These are phyloP conservation scores for Plasmodium yoelii DNA, from an alignment of 169 alveolate species.

Conservation along the genomic window DNA sequence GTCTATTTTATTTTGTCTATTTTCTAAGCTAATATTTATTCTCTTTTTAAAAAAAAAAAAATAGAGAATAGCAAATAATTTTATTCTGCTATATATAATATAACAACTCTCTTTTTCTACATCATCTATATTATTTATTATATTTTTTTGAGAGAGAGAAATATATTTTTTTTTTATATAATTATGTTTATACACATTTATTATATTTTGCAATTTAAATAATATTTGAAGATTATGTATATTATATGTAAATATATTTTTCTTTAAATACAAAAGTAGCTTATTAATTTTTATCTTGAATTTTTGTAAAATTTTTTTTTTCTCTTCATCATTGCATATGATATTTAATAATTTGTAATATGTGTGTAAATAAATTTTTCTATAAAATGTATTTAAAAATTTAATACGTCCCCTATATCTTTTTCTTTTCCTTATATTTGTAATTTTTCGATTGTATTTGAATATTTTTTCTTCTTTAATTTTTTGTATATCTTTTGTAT, in stretches of 20 bases:
- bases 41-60: not conserved
- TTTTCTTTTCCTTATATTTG: too few species aligned
- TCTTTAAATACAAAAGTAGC: not conserved
- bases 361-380: not conserved
- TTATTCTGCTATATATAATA: too few species aligned
- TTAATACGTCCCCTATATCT: not conserved
- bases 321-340: not conserved
- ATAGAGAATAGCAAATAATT: not conserved
- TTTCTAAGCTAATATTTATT: not conserved
- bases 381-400: not conserved
- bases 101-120: too few species aligned
- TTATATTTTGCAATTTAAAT: not conserved
- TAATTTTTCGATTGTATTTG: too few species aligned
- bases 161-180: not conserved
- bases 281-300: not conserved
- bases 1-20: not conserved
- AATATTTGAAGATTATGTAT: not conserved
- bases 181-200: slow-evolving; percentile 1
- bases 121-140: too few species aligned
- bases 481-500: too few species aligned
- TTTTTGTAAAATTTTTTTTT: slow-evolving; percentile 1
- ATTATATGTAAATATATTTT: not conserved
- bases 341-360: slow-evolving; percentile 15
- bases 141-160: too few species aligned
- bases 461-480: too few species aligned